Conservation (phyloP, 495 filamentous ascomycete species). For the Xylaria telfairii region DNA sequence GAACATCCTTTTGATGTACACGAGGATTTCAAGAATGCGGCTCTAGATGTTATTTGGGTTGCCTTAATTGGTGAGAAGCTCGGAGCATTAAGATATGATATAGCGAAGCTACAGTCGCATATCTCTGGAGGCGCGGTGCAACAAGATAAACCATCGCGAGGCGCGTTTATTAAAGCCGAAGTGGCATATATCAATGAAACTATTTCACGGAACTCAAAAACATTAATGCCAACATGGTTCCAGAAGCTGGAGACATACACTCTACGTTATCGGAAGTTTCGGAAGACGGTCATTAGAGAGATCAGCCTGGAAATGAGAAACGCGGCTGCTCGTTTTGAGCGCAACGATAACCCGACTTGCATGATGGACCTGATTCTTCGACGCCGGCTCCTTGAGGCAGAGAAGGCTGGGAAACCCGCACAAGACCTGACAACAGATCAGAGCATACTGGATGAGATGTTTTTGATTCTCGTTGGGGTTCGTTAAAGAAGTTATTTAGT, state of each 20-base stretch:
- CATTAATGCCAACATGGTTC: conserved; percentile 22
- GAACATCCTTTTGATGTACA: too few relatives aligned
- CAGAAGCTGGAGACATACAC: conserved; percentile 30
- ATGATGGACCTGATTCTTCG: conserved; percentile 47
- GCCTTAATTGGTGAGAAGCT: conserved; percentile 37
- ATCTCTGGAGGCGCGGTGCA: background rate
- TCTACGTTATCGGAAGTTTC: conserved; percentile 33
- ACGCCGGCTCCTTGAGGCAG: conserved; percentile 36
- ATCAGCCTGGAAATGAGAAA: conserved; percentile 33
- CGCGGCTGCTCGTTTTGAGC: conserved; percentile 34
- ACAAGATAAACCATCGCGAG: background rate
- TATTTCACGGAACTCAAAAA: conserved; percentile 24
- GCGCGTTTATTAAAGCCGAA: conserved; percentile 27
- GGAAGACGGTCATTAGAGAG: conserved; percentile 25
- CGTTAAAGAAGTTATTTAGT: background rate
- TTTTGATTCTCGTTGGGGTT: conserved; percentile 31
- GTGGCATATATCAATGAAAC: conserved; percentile 35
- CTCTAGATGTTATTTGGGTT: conserved; percentile 47
- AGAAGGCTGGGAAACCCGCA: conserved; percentile 32
- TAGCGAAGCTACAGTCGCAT: conserved; percentile 29
- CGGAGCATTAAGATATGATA: conserved; percentile 31
- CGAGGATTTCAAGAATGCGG: conserved; percentile 43
- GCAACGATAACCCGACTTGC: conserved; percentile 34
- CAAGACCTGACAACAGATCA: conserved; percentile 37
- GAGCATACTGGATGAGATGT: conserved; percentile 39